A percentile compares a stretch with the other conserved stretches of the same genome.
These are phyloP conservation scores for Monilinia fructigena DNA, from an alignment of 2,329 filamentous ascomycete species.

Conservation along the genomic window DNA sequence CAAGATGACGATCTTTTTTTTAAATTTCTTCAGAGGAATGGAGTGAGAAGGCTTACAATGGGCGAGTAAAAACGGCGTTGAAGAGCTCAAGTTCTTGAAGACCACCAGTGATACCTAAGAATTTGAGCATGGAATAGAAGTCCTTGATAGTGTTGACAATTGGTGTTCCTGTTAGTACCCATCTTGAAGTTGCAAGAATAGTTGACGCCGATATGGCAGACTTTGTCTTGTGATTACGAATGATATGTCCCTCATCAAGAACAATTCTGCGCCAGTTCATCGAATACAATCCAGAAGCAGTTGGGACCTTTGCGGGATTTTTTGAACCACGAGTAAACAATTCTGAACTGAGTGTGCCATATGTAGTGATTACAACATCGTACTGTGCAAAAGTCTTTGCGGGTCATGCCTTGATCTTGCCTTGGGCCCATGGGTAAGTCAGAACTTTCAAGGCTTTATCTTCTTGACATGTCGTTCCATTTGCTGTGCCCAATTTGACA, in stretches of 20 bases:
- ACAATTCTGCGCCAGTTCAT: constrained; percentile 76
- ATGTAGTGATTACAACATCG: constrained; percentile 81
- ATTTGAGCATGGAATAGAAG: constrained; percentile 75
- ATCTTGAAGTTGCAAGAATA: constrained; percentile 68
- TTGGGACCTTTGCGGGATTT: constrained; percentile 43
- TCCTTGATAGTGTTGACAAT: constrained; percentile 83
- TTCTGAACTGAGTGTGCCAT: constrained; percentile 72
- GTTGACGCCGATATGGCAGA: constrained; percentile 65
- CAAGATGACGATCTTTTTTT: background rate
- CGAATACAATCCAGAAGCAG: constrained; percentile 56
- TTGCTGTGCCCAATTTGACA: constrained; percentile 88
- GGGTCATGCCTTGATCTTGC: constrained; percentile 50
- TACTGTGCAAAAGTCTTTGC: constrained; percentile 63
- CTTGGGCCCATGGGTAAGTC: constrained; percentile 70
- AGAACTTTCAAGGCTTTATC: constrained; percentile 65
- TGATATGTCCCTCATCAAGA: constrained; percentile 79
- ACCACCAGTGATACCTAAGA: constrained; percentile 72
- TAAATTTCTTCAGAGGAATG: background rate
- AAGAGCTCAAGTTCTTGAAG: constrained; percentile 73
- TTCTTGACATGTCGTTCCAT: constrained; percentile 68
- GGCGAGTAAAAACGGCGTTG: constrained; percentile 67
- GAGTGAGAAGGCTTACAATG: constrained; percentile 46
- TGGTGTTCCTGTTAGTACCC: constrained; percentile 78
- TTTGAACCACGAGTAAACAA: constrained; percentile 51
- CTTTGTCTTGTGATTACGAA: constrained; percentile 75